Evolutionary conservation across 2,329 filamentous ascomycete genomes (phyloP), one percentile per base, ranked within the genome.

Genomic region (Fusarium compactum): DNA sequence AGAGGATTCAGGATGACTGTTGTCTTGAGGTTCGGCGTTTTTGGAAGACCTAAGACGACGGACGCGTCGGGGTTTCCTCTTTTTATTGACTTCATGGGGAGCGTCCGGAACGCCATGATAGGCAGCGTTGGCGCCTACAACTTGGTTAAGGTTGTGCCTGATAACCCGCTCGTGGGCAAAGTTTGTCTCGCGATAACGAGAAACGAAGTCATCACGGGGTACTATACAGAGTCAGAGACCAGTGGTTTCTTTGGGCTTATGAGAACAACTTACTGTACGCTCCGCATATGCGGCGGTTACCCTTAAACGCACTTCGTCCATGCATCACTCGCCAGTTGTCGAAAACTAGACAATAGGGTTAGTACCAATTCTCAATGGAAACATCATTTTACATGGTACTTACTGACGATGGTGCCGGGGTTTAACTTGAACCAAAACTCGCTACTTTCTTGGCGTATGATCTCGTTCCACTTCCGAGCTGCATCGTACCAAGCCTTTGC

Each of bases 311-410:
- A 54, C 90, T 90, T 73, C 96, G 86, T 2, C 95, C 96, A 80
- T 99, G 96, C 73, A 98, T 82, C 34, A 98, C 92, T 63, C 96
- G 88, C 94, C 95, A 98, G 77, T 99, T 98, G 78, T 99, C 93
- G 79, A 99, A 98, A 48, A 98, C 92, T 92, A 73, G 14, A 40
- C 8, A 18, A 48, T 22, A 29, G 3, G 41, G 20, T 76, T n/a
- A 80, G 67, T 29, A 60, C 44, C 16, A 12, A 11, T 40, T 20
- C 15, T 7, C 2, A 43, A 10, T 29, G 14, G 15, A 10, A 22
- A 20, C 8, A 14, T 43, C 20, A 2, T 32, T 34, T 22, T 14
- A 27, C 14, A 30, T 15, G 55, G 15, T 15, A 84, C 90, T 80
- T 82, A 95, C 92, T 90, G 60, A 98, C 76, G 8, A 94, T 87